These are phyloP conservation scores for Ogataea hybrid DNA, from an alignment of 1,139 yeast genomes.

Conservation along the genomic window DNA sequence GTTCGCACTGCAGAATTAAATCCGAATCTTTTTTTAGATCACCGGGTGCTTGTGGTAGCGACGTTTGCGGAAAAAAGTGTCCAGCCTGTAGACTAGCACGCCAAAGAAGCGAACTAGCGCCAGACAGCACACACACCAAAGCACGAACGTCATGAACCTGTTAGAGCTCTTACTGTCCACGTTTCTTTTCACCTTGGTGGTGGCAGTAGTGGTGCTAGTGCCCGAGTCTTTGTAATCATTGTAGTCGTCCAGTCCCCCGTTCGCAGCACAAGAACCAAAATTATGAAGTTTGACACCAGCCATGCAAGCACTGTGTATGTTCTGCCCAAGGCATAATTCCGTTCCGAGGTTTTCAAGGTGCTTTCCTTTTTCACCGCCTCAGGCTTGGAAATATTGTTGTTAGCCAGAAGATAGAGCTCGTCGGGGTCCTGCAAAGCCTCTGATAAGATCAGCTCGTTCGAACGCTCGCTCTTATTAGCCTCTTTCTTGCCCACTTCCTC, in stretches of 20 bases:
- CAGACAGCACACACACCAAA: slow-evolving; percentile 77
- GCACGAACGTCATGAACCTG: slow-evolving; percentile 66
- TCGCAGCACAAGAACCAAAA: slow-evolving; percentile 69
- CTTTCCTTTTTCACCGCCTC: slow-evolving; percentile 15
- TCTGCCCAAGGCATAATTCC: slow-evolving; percentile 68
- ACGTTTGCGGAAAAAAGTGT: slow-evolving; percentile 20
- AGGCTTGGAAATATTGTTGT: slow-evolving; percentile 20
- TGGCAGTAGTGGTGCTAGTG: slow-evolving; percentile 38
- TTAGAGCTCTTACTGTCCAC: slow-evolving; percentile 31
- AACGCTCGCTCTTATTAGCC: slow-evolving; percentile 19
- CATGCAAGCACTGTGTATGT: slow-evolving; percentile 87
- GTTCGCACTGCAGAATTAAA: too few species aligned
- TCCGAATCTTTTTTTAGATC: not conserved
- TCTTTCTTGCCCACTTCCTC: slow-evolving; percentile 20
- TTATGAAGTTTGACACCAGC: slow-evolving; percentile 74
- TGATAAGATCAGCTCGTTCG: slow-evolving; percentile 26
- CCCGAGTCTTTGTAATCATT: slow-evolving; percentile 36
- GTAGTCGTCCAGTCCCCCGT: slow-evolving; percentile 34
- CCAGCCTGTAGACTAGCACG: slow-evolving; percentile 41
- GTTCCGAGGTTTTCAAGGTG: slow-evolving; percentile 46
- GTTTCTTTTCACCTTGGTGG: slow-evolving; percentile 48
- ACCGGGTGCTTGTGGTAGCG: slow-evolving; percentile 15
- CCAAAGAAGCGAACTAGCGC: slow-evolving; percentile 71
- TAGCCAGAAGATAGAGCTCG: slow-evolving; percentile 26
- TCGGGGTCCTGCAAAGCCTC: slow-evolving; percentile 32